These are phyloP conservation scores for Talaromyces sp. DNA, from an alignment of 2,329 filamentous ascomycete species.

Conservation along the genomic window DNA sequence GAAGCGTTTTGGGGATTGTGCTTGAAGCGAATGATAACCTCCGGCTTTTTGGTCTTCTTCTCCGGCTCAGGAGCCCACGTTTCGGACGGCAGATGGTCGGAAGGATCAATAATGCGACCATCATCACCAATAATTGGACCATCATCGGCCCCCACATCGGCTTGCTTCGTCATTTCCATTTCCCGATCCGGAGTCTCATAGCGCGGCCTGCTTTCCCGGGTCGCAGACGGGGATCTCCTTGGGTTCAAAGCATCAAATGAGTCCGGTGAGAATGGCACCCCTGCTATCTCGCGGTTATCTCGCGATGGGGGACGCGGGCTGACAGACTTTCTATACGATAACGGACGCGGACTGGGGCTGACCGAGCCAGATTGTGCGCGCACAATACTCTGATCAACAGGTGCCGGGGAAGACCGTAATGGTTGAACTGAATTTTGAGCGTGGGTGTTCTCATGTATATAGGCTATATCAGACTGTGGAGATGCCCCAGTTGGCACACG, in stretches of 20 bases:
- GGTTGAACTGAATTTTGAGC: slow-evolving; percentile 20
- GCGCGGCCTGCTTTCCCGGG: slow-evolving; percentile 27
- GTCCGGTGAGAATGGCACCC: slow-evolving; percentile 56
- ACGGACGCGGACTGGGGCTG: slow-evolving; percentile 32
- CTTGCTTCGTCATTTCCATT: slow-evolving; percentile 34
- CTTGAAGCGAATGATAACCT: slow-evolving; percentile 46
- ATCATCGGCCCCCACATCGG: slow-evolving; percentile 37
- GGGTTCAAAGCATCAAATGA: slow-evolving; percentile 58
- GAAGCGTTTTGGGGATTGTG: slow-evolving; percentile 27
- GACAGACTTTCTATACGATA: slow-evolving; percentile 55
- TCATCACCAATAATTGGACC: slow-evolving; percentile 61
- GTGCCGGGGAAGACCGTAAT: slow-evolving; percentile 25
- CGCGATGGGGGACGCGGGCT: slow-evolving; percentile 50
- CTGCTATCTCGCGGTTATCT: slow-evolving; percentile 37
- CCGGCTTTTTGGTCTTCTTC: slow-evolving; percentile 49
- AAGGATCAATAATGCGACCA: slow-evolving; percentile 61
- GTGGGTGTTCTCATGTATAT: slow-evolving; percentile 16
- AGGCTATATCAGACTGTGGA: slow-evolving; percentile 23
- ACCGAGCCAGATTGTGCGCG: slow-evolving; percentile 25
- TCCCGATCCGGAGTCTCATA: slow-evolving; percentile 37
- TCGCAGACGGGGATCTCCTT: slow-evolving; percentile 25
- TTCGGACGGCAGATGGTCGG: slow-evolving; percentile 60
- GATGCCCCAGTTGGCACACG: slow-evolving; percentile 22
- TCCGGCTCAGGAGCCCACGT: slow-evolving; percentile 65
- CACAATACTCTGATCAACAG: slow-evolving; percentile 22